These are phyloP conservation scores for Favolaschia claudopus DNA, from an alignment of 768 basidiomycete species.

Conservation along the genomic window DNA sequence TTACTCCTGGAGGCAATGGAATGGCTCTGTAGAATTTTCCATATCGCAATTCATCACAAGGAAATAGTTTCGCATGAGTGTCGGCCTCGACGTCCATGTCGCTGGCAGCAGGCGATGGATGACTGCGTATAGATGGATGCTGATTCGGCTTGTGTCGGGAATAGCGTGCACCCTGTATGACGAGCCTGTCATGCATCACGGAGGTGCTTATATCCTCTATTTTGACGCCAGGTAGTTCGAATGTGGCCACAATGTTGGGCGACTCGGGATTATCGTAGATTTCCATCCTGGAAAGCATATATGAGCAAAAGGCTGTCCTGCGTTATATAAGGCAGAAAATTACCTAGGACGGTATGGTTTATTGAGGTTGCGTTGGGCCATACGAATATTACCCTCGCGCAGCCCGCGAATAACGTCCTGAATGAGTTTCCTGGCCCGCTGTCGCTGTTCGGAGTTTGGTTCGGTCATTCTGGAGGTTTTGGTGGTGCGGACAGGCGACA, in stretches of 20 bases:
- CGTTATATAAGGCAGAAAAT: background rate
- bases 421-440: background rate
- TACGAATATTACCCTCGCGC: conserved; percentile 1
- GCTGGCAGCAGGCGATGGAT: background rate
- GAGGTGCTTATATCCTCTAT: conserved; percentile 42
- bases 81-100: conserved; percentile 17
- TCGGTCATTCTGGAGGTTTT: conserved; percentile 6
- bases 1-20: conserved; percentile 44
- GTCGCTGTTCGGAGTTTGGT: background rate
- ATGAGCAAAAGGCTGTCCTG: background rate
- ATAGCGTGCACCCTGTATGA: conserved; percentile 43
- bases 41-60: conserved; percentile 50
- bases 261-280: conserved; percentile 47
- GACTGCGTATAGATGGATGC: conserved; percentile 9
- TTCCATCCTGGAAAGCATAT: conserved; percentile 47
- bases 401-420: background rate
- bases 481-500: conserved; percentile 14
- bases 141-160: conserved; percentile 12
- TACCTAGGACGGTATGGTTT: conserved; percentile 9
- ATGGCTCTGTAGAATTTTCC: conserved; percentile 51
- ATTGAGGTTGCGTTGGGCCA: background rate
- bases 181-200: conserved; percentile 43
- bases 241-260: conserved; percentile 42
- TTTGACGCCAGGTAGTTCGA: conserved; percentile 56
- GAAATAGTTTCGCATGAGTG: conserved; percentile 11